phyloP scores from a whole-genome alignment of 2,329 filamentous ascomycete species.

The Xylaria sp. region DNA sequence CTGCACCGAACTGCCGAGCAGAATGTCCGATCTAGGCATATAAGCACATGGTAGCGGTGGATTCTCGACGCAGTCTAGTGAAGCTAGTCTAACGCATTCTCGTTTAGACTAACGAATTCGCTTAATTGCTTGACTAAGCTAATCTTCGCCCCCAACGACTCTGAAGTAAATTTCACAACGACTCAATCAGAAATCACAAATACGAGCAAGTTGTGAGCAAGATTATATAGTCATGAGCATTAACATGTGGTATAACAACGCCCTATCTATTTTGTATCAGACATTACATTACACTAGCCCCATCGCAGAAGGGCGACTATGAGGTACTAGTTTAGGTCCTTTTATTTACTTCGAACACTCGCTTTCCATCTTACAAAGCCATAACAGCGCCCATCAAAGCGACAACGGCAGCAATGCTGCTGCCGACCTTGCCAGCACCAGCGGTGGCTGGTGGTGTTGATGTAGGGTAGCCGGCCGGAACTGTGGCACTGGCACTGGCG shows the following conservation, averaged over 20 bases:
- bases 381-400: constrained; percentile 42
- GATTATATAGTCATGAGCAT: constrained; percentile 31
- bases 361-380: constrained; percentile 32
- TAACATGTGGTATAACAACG: constrained; percentile 27
- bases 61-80: constrained; percentile 7
- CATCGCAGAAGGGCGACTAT: neutral
- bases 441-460: constrained; percentile 24
- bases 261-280: constrained; percentile 22
- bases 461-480: constrained; percentile 21
- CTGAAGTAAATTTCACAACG: neutral
- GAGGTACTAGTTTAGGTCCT: neutral
- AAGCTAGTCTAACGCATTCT: constrained; percentile 11
- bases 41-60: constrained; percentile 6
- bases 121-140: neutral
- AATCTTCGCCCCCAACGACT: neutral
- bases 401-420: constrained; percentile 41
- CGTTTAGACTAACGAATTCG: constrained; percentile 12
- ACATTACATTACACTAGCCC: constrained; percentile 30
- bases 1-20: constrained; percentile 29
- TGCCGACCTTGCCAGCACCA: constrained; percentile 44
- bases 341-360: constrained; percentile 32
- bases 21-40: constrained; percentile 12
- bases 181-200: neutral
- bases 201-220: neutral
- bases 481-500: neutral